Base-by-base conservation (phyloP, 1,139 yeast species). In the Pichia sp. region DNA sequence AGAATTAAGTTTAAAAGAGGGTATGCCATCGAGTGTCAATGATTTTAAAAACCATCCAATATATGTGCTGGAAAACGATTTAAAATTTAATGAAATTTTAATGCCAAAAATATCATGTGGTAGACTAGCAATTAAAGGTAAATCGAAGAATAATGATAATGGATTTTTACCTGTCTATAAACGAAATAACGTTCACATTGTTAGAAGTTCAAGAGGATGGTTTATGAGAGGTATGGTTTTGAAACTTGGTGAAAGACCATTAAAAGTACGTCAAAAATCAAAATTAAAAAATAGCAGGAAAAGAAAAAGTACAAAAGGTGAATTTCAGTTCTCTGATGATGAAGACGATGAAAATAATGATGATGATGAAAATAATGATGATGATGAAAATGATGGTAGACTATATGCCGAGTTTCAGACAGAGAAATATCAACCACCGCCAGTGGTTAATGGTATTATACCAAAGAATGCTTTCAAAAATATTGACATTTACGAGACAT, bases 31-130 rank as follows among this genome's bases (percentile, higher is more conserved):
- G 51, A 87, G 80, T 60, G 71, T 89, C 25, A 83, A 82, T 47
- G 98, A 91, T 58, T 87, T 93, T 65, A 84, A 83, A 54, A 83
- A 84, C 50, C 99, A 93, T 66, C 99, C 99, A 0, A 67, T 84
- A n/a, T 93, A 84, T 66, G 93, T 85, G 0, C 66, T 93, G 13
- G 96, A 88, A 63, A 75, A 81, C 2, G 96, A 89, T 61, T 67
- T 93, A 34, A 75, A 77, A 52, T 77, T 77, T 53, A 84, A 84
- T 63, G 96, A 93, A 63, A 76, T 90, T 2, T 70, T 93, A 10
- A 73, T 76, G 50, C 89, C 95, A 0, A 80, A 76, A 56, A 85
- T 84, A 46, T 76, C 83, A 38, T 84, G 95, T 62, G 98, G 98
- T 0, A 82, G 83, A 18, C 75, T 89, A 46, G 67, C 86, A 31